Evolutionary conservation across 768 basidiomycete species (phyloP).

Genomic region (Nidularia pulvinata): DNA sequence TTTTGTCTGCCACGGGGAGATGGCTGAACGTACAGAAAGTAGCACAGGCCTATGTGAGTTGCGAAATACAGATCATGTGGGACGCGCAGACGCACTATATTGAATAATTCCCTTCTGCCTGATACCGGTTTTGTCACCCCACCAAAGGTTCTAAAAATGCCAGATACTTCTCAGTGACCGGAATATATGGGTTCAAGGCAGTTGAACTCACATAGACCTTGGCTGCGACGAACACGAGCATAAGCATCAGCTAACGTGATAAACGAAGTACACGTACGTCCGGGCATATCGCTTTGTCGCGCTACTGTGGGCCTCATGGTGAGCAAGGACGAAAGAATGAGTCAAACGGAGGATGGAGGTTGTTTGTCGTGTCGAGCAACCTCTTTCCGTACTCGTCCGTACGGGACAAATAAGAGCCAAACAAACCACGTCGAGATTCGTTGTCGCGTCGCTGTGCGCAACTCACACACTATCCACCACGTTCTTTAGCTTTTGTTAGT

Average conservation of each 20-base stretch:
- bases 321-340: slow-evolving; percentile 14
- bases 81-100: slow-evolving; percentile 66
- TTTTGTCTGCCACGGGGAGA: slow-evolving; percentile 83
- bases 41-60: neutral
- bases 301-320: slow-evolving; percentile 66
- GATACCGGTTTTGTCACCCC: slow-evolving; percentile 73
- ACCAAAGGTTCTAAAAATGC: slow-evolving; percentile 75
- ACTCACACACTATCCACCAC: slow-evolving; percentile 3
- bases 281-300: slow-evolving; percentile 78
- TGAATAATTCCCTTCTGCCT: slow-evolving; percentile 73
- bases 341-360: slow-evolving; percentile 9
- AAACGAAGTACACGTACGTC: slow-evolving; percentile 49
- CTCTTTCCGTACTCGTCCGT: slow-evolving; percentile 32
- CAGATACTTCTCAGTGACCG: neutral
- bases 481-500: neutral
- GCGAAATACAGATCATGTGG: neutral
- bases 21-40: slow-evolving; percentile 36
- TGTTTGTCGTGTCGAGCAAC: slow-evolving; percentile 6
- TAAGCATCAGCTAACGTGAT: slow-evolving; percentile 1
- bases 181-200: neutral
- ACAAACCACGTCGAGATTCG: slow-evolving; percentile 11
- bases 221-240: slow-evolving; percentile 36
- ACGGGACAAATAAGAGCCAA: slow-evolving; percentile 22
- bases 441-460: neutral
- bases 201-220: slow-evolving; percentile 74